phyloP scores from a whole-genome alignment of 176 grass and related monocot species.

The Carex cristatella region DNA sequence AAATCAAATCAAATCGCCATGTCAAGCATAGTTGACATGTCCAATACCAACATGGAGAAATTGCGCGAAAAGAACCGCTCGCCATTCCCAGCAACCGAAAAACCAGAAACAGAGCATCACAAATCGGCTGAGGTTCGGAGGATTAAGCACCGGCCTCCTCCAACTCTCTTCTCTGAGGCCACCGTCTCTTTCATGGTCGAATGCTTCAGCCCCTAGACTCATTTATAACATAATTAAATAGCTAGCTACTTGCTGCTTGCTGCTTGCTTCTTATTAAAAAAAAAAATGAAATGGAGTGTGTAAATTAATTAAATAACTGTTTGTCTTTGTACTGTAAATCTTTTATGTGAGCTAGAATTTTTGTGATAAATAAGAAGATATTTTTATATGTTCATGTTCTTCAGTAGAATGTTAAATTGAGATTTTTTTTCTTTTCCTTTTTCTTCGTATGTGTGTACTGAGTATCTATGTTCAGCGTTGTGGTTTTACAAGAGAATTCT shows the following conservation, averaged over 20 bases:
- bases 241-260: too few species aligned
- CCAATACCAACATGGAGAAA: slow-evolving; percentile 13
- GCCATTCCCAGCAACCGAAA: not conserved
- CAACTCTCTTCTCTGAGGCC: not conserved
- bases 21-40: slow-evolving; percentile 5
- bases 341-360: not conserved
- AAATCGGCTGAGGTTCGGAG: not conserved
- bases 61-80: not conserved
- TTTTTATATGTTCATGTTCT: not conserved
- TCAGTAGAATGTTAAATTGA: too few species aligned
- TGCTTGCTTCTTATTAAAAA: not conserved
- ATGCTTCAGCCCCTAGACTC: not conserved
- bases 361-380: not conserved
- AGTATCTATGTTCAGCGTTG: too few species aligned
- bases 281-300: not conserved
- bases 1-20: not conserved
- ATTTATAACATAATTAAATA: too few species aligned
- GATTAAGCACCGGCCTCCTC: slow-evolving; percentile 1
- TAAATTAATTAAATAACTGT: not conserved
- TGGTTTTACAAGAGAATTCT: too few species aligned
- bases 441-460: not conserved
- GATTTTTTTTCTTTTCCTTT: not conserved
- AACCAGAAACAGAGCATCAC: not conserved
- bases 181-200: not conserved
- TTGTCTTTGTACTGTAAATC: not conserved